Evolutionary conservation across 345 rosid genomes (phyloP), one percentile per base, ranked within the genome.

Genomic region (Nephelium lappaceum): DNA sequence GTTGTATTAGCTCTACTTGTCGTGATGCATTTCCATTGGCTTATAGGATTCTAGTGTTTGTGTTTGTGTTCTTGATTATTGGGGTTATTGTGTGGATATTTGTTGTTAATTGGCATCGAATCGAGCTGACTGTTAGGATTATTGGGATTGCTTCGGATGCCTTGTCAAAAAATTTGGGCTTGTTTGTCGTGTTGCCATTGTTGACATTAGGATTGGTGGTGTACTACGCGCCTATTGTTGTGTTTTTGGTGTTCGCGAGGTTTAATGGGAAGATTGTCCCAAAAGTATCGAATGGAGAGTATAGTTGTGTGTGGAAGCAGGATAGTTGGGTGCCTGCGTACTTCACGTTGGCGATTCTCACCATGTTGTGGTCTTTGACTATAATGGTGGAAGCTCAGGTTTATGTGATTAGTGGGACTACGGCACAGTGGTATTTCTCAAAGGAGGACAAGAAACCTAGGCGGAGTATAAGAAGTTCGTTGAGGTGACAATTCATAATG

Each of bases 301-400:
- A 86, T 81, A 67, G 66, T 80, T 93, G 97, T 88, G 92, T 79
- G 27, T 92, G 97, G 98, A 93, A 90, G 82, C 92, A 93, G 73
- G 98, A 90, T 78, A 81, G 91, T 15, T 93, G 99, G 98, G 99
- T 96, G 83, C 97, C 98, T 55, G 95, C 92, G 0, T 96, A 96
- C 86, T 93, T 69, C 31, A 74, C 98, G 0, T 82, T 93, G 87
- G 97, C 94, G 1, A 86, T 91, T 83, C 77, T 93, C 63, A 93
- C 97, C 1, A 90, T 95, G 99, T 36, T 95, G 27, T 93, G 99
- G 98, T 93, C 99, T 55, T 89, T 89, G 84, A 89, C 97, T 21
- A 63, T 81, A 5, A 86, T 89, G 92, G 85, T 90, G 41, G 98
- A 95, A 84, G 90, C 97, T 69, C 95, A 93, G 83, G 96, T 85